A percentile compares a stretch with the other conserved stretches of the same genome.
phyloP scores from a whole-genome alignment of 345 rosid genomes.

The Microthlaspi erraticum region DNA sequence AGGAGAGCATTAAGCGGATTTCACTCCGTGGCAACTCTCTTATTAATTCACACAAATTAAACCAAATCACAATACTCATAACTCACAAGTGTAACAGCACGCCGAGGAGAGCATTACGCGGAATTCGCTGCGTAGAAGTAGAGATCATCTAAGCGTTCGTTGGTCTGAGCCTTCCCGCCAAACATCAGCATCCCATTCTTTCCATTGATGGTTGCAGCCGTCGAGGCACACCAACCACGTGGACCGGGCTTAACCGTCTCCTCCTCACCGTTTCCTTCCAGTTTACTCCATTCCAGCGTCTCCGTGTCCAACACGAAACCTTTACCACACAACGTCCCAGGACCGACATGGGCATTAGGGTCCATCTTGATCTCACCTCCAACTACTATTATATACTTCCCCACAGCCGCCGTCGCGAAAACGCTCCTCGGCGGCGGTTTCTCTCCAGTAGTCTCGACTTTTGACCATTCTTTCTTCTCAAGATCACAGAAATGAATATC shows the following conservation, averaged over 20 bases:
- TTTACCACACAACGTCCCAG: slow-evolving; percentile 23
- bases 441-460: slow-evolving; percentile 26
- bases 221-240: slow-evolving; percentile 28
- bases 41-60: too few species aligned
- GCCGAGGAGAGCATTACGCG: slow-evolving; percentile 11
- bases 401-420: slow-evolving; percentile 23
- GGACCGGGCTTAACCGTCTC: slow-evolving; percentile 9
- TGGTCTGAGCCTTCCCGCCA: slow-evolving; percentile 33
- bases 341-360: slow-evolving; percentile 22
- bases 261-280: slow-evolving; percentile 4
- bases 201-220: slow-evolving; percentile 19
- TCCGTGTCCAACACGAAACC: slow-evolving; percentile 29
- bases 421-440: slow-evolving; percentile 31
- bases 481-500: slow-evolving; percentile 26
- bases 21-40: neutral
- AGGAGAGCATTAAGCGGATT: slow-evolving; percentile 7
- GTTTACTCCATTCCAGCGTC: slow-evolving; percentile 29
- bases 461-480: slow-evolving; percentile 10
- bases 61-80: too few species aligned
- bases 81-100: neutral
- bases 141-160: slow-evolving; percentile 27
- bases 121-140: slow-evolving; percentile 18
- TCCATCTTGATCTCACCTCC: slow-evolving; percentile 30
- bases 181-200: slow-evolving; percentile 35
- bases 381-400: slow-evolving; percentile 24